These are phyloP conservation scores for Fusarium sp. DNA, from an alignment of 2,329 filamentous ascomycete genomes.

Conservation along the genomic window DNA sequence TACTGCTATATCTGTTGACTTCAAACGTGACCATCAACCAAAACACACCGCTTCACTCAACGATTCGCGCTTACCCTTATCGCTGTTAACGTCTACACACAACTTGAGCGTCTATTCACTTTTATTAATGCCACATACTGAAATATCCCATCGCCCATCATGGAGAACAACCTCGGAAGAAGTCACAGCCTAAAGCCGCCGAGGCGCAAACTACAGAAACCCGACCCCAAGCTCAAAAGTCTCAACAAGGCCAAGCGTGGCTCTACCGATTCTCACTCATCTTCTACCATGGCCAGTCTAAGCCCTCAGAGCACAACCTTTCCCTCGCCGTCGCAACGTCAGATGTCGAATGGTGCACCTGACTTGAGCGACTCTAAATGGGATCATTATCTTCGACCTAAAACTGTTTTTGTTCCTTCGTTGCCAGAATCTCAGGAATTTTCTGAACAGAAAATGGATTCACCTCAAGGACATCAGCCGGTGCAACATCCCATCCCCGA, in stretches of 20 bases:
- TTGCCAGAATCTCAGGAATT: slow-evolving; percentile 34
- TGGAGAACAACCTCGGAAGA: slow-evolving; percentile 23
- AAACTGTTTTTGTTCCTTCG: slow-evolving; percentile 35
- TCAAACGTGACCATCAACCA: slow-evolving; percentile 26
- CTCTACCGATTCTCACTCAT: slow-evolving; percentile 40
- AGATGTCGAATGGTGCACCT: slow-evolving; percentile 38
- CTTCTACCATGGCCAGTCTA: slow-evolving; percentile 35
- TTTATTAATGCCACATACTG: slow-evolving; percentile 27
- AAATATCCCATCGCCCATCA: slow-evolving; percentile 18
- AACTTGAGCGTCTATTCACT: slow-evolving; percentile 1
- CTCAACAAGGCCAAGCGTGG: slow-evolving; percentile 43
- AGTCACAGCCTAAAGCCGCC: slow-evolving; percentile 44
- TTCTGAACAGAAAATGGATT: slow-evolving; percentile 16
- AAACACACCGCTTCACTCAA: slow-evolving; percentile 13
- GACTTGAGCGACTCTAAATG: slow-evolving; percentile 48
- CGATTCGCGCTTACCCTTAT: slow-evolving; percentile 15
- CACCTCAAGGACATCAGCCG: slow-evolving; percentile 4
- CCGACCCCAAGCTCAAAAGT: slow-evolving; percentile 46
- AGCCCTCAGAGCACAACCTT: slow-evolving; percentile 28
- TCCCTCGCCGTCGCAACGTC: slow-evolving; percentile 37
- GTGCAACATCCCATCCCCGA: neutral
- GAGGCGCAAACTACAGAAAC: slow-evolving; percentile 49
- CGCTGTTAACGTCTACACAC: neutral
- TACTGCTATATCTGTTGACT: slow-evolving; percentile 13
- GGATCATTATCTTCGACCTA: slow-evolving; percentile 45